phyloP scores from a whole-genome alignment of 2,329 filamentous ascomycete genomes.

The Laburnicola sp. region DNA sequence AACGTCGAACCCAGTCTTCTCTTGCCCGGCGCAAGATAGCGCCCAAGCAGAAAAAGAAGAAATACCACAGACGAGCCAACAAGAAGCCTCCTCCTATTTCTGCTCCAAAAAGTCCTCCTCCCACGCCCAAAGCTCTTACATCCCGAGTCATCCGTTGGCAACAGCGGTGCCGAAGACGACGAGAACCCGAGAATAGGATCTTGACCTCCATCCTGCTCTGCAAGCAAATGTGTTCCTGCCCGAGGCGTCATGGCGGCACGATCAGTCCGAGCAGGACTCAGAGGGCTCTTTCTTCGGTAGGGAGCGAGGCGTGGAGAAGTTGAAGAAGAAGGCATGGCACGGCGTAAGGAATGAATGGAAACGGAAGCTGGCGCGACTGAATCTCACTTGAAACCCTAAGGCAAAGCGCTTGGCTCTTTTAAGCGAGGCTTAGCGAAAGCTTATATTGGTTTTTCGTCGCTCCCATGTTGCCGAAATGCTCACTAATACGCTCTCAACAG shows the following conservation, averaged over 20 bases:
- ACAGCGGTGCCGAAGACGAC: neutral
- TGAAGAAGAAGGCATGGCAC: neutral
- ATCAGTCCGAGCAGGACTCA: neutral
- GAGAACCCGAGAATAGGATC: neutral
- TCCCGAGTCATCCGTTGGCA: neutral
- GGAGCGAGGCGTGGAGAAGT: neutral
- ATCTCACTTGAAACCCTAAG: neutral
- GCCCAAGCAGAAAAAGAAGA: neutral
- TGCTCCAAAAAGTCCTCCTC: neutral
- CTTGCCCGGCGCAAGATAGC: neutral
- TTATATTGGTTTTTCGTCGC: neutral
- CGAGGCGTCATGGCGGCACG: neutral
- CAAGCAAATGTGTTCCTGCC: neutral
- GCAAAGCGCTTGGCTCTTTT: neutral
- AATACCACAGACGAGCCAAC: neutral
- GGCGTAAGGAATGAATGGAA: neutral
- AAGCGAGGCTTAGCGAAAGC: slow-evolving; percentile 1
- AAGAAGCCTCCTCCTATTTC: neutral
- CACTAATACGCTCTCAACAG: too few relatives aligned
- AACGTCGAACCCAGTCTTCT: slow-evolving; percentile 1
- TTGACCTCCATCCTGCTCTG: neutral
- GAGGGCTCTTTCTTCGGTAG: neutral
- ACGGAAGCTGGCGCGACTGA: neutral
- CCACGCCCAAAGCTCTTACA: neutral
- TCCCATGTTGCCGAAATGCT: too few relatives aligned